phyloP scores from a whole-genome alignment of 106 monocot genomes.

The Acorus gramineus region DNA sequence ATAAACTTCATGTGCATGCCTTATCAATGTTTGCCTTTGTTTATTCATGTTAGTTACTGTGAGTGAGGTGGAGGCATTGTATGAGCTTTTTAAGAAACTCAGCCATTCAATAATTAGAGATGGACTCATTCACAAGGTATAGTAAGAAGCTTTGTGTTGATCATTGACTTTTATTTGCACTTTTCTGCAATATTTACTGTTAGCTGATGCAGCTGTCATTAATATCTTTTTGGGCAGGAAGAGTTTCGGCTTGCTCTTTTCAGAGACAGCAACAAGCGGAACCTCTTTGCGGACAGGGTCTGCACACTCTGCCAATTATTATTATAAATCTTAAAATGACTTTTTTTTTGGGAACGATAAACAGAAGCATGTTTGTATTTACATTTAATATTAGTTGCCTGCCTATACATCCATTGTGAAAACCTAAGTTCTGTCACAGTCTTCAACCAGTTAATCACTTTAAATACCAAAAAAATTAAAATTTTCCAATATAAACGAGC shows the following conservation, averaged over 20 bases:
- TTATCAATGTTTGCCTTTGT: no score
- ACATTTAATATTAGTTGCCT: no score
- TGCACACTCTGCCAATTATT: background rate
- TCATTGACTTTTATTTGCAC: constrained; percentile 1
- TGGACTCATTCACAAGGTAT: constrained; percentile 30
- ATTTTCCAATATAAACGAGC: no score
- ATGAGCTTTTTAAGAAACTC: constrained; percentile 25
- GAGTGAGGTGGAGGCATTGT: constrained; percentile 22
- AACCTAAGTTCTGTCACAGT: no score
- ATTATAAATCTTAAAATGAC: no score
- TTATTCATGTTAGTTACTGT: constrained; percentile 11
- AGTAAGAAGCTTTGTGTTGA: background rate
- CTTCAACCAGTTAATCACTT: no score
- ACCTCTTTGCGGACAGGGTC: constrained; percentile 83
- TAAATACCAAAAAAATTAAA: no score
- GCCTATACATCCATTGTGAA: no score
- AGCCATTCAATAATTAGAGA: constrained; percentile 27
- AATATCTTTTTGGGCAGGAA: constrained; percentile 40
- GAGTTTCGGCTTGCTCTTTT: constrained; percentile 82
- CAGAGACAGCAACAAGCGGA: constrained; percentile 59
- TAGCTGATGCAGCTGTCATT: background rate
- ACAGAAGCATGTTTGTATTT: no score
- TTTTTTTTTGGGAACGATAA: no score
- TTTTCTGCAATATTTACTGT: no score
- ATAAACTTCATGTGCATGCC: no score